Percentiles rank a stretch among this genome's conserved stretches.
Conservation (phyloP, 208 protist species). For the Acanthamoeba sp. region DNA sequence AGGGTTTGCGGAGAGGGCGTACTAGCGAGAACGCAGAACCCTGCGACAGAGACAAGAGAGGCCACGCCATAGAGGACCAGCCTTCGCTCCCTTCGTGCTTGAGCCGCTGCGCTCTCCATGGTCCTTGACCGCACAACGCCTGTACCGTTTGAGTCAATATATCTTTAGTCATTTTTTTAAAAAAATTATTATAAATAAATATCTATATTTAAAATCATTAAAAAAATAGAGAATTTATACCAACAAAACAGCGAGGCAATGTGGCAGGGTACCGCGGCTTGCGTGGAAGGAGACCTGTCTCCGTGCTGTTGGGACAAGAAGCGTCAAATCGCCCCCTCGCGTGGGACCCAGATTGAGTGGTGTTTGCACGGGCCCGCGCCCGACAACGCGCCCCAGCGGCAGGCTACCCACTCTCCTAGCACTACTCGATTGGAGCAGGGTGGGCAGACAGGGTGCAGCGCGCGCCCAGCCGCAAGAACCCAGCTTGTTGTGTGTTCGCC, state of each 20-base stretch:
- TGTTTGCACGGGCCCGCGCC: not conserved
- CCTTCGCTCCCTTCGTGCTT: not conserved
- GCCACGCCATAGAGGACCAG: not conserved
- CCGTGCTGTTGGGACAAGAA: not conserved
- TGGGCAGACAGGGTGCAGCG: too few relatives aligned
- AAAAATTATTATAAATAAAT: too few relatives aligned
- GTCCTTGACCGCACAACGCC: constrained; percentile 17
- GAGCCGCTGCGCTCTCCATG: not conserved
- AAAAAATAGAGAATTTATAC: not conserved
- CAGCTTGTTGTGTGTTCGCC: too few relatives aligned
- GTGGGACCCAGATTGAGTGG: not conserved
- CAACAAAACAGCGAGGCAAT: not conserved
- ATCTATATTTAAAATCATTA: not conserved
- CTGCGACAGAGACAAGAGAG: not conserved
- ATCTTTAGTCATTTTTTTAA: not conserved
- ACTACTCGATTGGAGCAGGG: too few relatives aligned
- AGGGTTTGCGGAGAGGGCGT: not conserved
- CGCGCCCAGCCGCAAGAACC: too few relatives aligned
- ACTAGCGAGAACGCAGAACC: not conserved
- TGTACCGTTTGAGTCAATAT: not conserved
- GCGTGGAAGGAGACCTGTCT: not conserved
- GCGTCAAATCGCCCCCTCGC: not conserved
- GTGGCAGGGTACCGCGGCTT: not conserved
- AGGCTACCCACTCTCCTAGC: too few relatives aligned
- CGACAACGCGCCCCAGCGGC: too few relatives aligned